phyloP scores from a whole-genome alignment of 1,284 basidiomycete species.

The Melampsora americana region DNA sequence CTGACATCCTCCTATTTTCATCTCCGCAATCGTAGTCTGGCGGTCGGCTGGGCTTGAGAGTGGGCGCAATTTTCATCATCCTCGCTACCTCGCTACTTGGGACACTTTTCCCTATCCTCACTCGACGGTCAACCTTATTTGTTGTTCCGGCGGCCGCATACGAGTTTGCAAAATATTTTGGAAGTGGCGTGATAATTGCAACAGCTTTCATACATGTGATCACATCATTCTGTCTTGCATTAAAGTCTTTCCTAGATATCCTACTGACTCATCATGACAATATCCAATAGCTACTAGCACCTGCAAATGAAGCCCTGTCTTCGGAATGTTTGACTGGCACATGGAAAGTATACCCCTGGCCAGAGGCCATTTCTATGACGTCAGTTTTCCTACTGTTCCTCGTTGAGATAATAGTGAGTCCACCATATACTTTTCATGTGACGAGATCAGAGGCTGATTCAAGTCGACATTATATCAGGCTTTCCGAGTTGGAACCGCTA shows the following conservation, averaged over 20 bases:
- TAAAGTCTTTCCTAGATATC: not conserved
- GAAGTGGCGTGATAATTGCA: constrained; percentile 62
- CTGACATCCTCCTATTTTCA: not conserved
- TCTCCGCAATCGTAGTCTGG: constrained; percentile 8
- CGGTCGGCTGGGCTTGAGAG: constrained; percentile 16
- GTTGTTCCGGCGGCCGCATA: constrained; percentile 18
- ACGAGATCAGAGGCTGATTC: not conserved
- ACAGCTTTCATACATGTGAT: constrained; percentile 61
- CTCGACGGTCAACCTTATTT: constrained; percentile 7
- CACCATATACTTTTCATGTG: too few relatives aligned
- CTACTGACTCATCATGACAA: not conserved
- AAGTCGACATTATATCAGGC: constrained; percentile 55
- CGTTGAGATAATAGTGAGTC: constrained; percentile 51
- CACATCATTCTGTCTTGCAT: not conserved
- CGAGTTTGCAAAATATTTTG: constrained; percentile 38
- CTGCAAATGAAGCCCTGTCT: constrained; percentile 68
- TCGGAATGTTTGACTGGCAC: constrained; percentile 68
- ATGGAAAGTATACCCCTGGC: constrained; percentile 67
- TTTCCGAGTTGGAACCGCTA: constrained; percentile 49
- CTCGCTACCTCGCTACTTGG: constrained; percentile 35
- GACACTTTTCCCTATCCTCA: constrained; percentile 31
- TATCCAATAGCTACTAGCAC: constrained; percentile 61
- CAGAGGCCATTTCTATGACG: constrained; percentile 40
- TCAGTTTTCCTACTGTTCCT: constrained; percentile 48
- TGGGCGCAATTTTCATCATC: constrained; percentile 35